Evolutionary conservation across 495 filamentous ascomycete genomes (phyloP).

Genomic region (Penicillium alfredii): DNA sequence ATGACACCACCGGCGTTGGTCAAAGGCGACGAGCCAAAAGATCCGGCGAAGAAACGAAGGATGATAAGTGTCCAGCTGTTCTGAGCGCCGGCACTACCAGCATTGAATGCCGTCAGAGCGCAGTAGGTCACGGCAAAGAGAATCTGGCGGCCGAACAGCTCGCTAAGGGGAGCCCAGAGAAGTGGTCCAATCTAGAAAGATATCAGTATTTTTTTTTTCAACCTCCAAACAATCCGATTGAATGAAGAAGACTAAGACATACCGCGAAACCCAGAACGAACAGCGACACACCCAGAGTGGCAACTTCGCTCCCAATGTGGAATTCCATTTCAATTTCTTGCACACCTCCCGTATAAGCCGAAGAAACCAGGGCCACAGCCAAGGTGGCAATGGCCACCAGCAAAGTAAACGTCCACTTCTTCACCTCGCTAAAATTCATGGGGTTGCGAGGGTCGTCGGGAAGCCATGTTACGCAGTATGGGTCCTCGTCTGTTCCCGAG

Average conservation of each 20-base stretch:
- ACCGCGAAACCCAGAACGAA: conserved; percentile 74
- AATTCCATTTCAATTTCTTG: conserved; percentile 55
- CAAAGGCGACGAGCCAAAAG: conserved; percentile 69
- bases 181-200: conserved; percentile 38
- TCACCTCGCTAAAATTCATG: conserved; percentile 51
- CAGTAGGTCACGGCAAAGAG: conserved; percentile 61
- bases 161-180: conserved; percentile 61
- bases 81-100: conserved; percentile 53
- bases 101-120: conserved; percentile 63
- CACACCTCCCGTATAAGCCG: conserved; percentile 69
- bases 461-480: conserved; percentile 70
- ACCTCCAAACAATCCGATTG: too few species aligned
- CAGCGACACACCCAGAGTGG: conserved; percentile 62
- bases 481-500: conserved; percentile 65
- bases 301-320: conserved; percentile 52
- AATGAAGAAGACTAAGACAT: conserved; percentile 11
- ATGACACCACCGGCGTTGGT: conserved; percentile 72
- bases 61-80: conserved; percentile 63
- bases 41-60: conserved; percentile 71
- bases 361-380: conserved; percentile 70
- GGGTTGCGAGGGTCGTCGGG: conserved; percentile 67
- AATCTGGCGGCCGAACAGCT: conserved; percentile 68
- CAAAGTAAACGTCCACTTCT: conserved; percentile 68
- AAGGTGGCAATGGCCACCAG: conserved; percentile 62
- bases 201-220: not conserved